Evolutionary conservation across 169 alveolate species (phyloP).

Genomic region (Nephromyces sp.): DNA sequence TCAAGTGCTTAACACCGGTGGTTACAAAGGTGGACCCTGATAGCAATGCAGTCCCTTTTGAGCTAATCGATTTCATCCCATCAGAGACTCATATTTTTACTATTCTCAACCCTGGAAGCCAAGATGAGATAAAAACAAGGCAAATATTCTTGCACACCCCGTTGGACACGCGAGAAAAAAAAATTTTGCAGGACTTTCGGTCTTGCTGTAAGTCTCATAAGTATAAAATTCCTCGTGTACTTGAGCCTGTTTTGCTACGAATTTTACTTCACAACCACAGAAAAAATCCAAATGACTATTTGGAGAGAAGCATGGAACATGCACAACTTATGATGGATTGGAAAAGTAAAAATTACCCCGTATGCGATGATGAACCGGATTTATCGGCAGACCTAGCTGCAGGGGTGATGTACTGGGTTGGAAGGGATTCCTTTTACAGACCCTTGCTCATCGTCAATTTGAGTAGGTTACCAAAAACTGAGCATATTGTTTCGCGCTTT

Average conservation of each 20-base stretch:
- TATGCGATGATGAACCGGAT: constrained; percentile 32
- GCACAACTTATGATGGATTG: constrained; percentile 39
- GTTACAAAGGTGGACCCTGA: too few relatives aligned
- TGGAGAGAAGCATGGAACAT: constrained; percentile 35
- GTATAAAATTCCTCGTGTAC: constrained; percentile 28
- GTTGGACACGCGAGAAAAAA: constrained; percentile 33
- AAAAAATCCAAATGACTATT: constrained; percentile 22
- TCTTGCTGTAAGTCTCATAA: background rate
- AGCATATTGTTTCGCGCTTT: constrained; percentile 21
- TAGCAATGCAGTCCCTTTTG: too few relatives aligned
- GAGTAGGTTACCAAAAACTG: constrained; percentile 14
- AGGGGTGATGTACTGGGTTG: constrained; percentile 54
- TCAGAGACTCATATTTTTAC: too few relatives aligned
- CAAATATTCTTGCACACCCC: constrained; percentile 46
- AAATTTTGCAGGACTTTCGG: constrained; percentile 31
- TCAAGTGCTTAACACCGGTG: too few relatives aligned
- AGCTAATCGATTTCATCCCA: too few relatives aligned
- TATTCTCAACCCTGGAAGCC: too few relatives aligned
- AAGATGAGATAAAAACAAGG: constrained; percentile 33
- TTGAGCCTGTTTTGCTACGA: constrained; percentile 43
- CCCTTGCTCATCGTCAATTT: constrained; percentile 39
- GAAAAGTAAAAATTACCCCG: constrained; percentile 38
- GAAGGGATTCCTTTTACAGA: constrained; percentile 42
- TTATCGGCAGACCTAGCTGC: constrained; percentile 23
- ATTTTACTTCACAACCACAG: constrained; percentile 39